Conservation (phyloP, 768 basidiomycete species). For the Lactarius indigo region DNA sequence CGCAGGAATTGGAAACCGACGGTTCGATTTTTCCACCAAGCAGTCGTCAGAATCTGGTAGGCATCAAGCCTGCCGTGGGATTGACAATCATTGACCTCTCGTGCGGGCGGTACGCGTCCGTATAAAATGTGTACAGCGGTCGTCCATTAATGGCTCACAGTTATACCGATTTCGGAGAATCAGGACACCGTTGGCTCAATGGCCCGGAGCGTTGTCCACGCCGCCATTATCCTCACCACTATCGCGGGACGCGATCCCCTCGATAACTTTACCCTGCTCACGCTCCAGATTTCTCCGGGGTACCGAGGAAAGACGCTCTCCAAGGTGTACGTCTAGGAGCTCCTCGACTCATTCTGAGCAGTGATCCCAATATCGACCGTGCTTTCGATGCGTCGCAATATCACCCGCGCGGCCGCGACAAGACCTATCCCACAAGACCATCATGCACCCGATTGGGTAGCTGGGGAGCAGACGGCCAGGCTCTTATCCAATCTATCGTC, state of each 20-base stretch:
- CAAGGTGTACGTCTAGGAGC: slow-evolving; percentile 45
- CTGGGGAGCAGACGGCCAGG: slow-evolving; percentile 44
- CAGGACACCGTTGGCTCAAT: slow-evolving; percentile 63
- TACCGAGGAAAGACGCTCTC: slow-evolving; percentile 47
- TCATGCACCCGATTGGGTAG: slow-evolving; percentile 40
- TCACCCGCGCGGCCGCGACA: too few species aligned
- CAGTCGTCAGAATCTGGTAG: slow-evolving; percentile 51
- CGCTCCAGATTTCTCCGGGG: slow-evolving; percentile 56
- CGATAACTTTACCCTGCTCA: slow-evolving; percentile 37
- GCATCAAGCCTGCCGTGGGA: slow-evolving; percentile 60
- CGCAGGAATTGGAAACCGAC: slow-evolving; percentile 46
- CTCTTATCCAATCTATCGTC: slow-evolving; percentile 45
- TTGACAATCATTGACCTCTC: slow-evolving; percentile 55
- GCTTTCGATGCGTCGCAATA: slow-evolving; percentile 41
- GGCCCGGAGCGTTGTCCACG: slow-evolving; percentile 50
- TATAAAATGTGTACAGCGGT: slow-evolving; percentile 3
- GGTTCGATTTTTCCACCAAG: slow-evolving; percentile 47
- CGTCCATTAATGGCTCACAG: slow-evolving; percentile 23
- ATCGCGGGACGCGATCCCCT: slow-evolving; percentile 44
- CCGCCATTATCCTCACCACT: slow-evolving; percentile 49
- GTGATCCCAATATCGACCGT: slow-evolving; percentile 30
- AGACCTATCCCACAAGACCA: slow-evolving; percentile 37
- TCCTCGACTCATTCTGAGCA: slow-evolving; percentile 37
- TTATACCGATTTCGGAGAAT: slow-evolving; percentile 50
- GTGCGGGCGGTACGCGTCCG: slow-evolving; percentile 46